Evolutionary conservation across 805 yeast species (phyloP), one percentile per base, ranked within the genome.

Genomic region (Teunomyces cretensis): DNA sequence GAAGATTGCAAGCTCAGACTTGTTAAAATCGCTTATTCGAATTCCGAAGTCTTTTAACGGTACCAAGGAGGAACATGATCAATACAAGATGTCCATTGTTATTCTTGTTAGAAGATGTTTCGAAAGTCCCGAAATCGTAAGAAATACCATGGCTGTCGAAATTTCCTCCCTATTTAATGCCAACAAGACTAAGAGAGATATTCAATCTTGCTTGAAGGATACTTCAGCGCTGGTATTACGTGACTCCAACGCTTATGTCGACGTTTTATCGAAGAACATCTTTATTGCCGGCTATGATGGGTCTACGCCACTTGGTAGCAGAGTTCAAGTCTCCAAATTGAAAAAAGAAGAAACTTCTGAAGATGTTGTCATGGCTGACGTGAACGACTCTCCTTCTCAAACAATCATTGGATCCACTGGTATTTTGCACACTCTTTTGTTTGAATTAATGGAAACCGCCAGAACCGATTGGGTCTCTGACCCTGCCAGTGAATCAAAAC

Each of bases 91-190:
- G 17, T 19, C 79, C 1, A 68, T 83, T 15, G 70, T 81, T 0
- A 67, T 80, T 9, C 65, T 89, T 28, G 60, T 84, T 1, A 76
- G 96, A 58, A 72, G 86, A 36, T 83, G 90, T 46, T 80, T 84
- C 59, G 97, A 90, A 61, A 76, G 80, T 2, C 60, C 67, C 0
- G 74, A 71, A 0, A 65, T 78, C 9, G 65, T 88, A 4, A 67
- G 70, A 24, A 66, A 67, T 8, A 64, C 77, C 31, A 78, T 88
- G 55, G 54, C 65, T 0, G 67, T 74, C 16, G 89, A 84, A 45
- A 58, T 87, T 9, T 60, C 72, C 3, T 68, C 65, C 19, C 64
- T 72, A 26, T 73, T 82, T 39, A 60, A 61, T 6, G 58, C 41
- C 6, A 19, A 37, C 17, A 42, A 31, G 9, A 19, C 28, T 24